Evolutionary conservation across 805 yeast species (phyloP), one percentile per base, ranked within the genome.

Genomic region (Sungouiella thailandica): DNA sequence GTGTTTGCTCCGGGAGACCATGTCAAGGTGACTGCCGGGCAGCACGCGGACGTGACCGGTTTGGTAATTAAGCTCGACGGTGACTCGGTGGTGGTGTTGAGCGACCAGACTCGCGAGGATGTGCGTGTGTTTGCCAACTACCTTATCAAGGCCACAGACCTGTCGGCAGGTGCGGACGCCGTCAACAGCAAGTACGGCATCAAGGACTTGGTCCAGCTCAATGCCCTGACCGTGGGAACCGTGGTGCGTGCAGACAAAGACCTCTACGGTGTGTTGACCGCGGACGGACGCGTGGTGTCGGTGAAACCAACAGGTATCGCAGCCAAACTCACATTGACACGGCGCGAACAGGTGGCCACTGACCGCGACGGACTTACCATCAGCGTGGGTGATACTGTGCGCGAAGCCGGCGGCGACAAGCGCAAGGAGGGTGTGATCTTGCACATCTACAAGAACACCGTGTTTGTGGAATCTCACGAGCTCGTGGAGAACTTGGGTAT

Each of bases 1-100:
- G 78, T 84, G 35, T 90, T 90, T 60, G 62, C 73, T 34, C 78
- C 86, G 26, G 98, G 98, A 70, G 97, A 90, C 58, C 97, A 93
- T 57, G 96, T 93, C 15, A 80, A 95, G 37, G 93, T 90, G 20
- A 74, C 84, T 24, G 85, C 80, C 53, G 98, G 98, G 55, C 87
- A 84, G 52, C 95, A 86, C 58, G 70, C 78, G 34, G 96, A 90
- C 52, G 96, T 89, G 53, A 87, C 96, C 23, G 98, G 98, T 64
- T 72, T 93, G 64, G 95, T 93, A 32, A 88, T 93, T 26, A 73
- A 78, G 46, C 76, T 86, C 16, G 74, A 76, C 34, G 84, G 81
- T 31, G 95, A 89, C 53, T 85, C 87, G 40, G 97, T 89, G 17
- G 85, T 95, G 0, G 72, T 93, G 44, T 76, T 93, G 46, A 82